These are phyloP conservation scores for Jamesozyma piceae DNA, from an alignment of 805 yeast species.

Conservation along the genomic window DNA sequence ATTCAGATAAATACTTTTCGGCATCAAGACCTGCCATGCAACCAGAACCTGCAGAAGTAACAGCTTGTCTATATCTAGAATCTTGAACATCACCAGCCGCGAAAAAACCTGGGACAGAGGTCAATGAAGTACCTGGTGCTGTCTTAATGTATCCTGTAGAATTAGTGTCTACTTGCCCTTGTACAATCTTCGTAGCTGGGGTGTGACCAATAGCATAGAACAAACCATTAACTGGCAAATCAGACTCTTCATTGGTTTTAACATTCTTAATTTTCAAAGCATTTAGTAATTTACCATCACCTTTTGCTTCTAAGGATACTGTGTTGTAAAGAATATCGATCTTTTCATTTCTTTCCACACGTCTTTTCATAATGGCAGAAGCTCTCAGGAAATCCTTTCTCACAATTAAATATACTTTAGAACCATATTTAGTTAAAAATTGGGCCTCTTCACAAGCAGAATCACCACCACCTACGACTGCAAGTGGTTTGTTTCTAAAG, in stretches of 20 bases:
- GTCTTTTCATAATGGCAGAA: constrained; percentile 91
- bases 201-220: constrained; percentile 97
- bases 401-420: constrained; percentile 86
- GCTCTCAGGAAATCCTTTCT: constrained; percentile 95
- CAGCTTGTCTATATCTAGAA: constrained; percentile 93
- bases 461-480: constrained; percentile 98
- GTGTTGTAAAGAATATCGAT: constrained; percentile 85
- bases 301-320: constrained; percentile 79
- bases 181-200: constrained; percentile 83
- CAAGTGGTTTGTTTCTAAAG: constrained; percentile 94
- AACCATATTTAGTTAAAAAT: constrained; percentile 93
- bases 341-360: constrained; percentile 76
- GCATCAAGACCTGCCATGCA: constrained; percentile 99
- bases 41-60: constrained; percentile 98
- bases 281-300: constrained; percentile 78
- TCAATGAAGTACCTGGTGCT: constrained; percentile 77
- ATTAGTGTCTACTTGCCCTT: constrained; percentile 72
- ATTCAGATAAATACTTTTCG: constrained; percentile 70
- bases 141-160: constrained; percentile 85
- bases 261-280: constrained; percentile 59
- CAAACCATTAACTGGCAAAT: constrained; percentile 76
- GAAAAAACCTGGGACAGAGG: constrained; percentile 82
- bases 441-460: constrained; percentile 99
- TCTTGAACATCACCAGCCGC: constrained; percentile 99
- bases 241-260: constrained; percentile 57